Evolutionary conservation across 1,139 yeast species (phyloP).

Genomic region (Ogataea hybrid): DNA sequence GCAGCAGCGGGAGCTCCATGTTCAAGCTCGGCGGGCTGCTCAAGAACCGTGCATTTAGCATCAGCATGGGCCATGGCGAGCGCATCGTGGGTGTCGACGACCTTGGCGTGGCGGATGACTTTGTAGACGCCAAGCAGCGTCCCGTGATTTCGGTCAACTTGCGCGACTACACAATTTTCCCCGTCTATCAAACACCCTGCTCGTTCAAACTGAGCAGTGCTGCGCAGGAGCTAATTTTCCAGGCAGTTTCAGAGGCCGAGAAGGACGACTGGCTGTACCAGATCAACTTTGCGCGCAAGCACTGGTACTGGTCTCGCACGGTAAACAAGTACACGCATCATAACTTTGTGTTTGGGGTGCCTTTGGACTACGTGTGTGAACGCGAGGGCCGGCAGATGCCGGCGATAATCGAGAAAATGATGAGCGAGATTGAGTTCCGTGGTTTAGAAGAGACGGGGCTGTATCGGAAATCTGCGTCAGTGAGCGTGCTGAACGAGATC

Average conservation of each 20-base stretch:
- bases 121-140: conserved; percentile 45
- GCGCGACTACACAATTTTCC: conserved; percentile 49
- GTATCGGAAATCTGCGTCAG: conserved; percentile 88
- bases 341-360: conserved; percentile 80
- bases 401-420: conserved; percentile 57
- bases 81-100: conserved; percentile 51
- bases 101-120: conserved; percentile 52
- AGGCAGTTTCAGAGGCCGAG: conserved; percentile 62
- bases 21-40: conserved; percentile 37
- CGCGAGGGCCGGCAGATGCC: conserved; percentile 70
- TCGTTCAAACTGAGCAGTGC: conserved; percentile 67
- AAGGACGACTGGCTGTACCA: conserved; percentile 73
- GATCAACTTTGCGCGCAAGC: conserved; percentile 48
- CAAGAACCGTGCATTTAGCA: conserved; percentile 44
- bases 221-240: conserved; percentile 61
- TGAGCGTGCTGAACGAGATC: conserved; percentile 70
- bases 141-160: conserved; percentile 59
- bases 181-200: conserved; percentile 50
- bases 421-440: conserved; percentile 73
- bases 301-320: conserved; percentile 52
- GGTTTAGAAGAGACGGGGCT: conserved; percentile 91
- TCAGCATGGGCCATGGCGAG: conserved; percentile 45
- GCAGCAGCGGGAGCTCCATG: conserved; percentile 13
- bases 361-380: conserved; percentile 69
- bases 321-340: conserved; percentile 38